A percentile compares a stretch with the other conserved stretches of the same genome.
These are phyloP conservation scores for Colletotrichum sojae DNA, from an alignment of 2,329 filamentous ascomycete genomes.

Conservation along the genomic window DNA sequence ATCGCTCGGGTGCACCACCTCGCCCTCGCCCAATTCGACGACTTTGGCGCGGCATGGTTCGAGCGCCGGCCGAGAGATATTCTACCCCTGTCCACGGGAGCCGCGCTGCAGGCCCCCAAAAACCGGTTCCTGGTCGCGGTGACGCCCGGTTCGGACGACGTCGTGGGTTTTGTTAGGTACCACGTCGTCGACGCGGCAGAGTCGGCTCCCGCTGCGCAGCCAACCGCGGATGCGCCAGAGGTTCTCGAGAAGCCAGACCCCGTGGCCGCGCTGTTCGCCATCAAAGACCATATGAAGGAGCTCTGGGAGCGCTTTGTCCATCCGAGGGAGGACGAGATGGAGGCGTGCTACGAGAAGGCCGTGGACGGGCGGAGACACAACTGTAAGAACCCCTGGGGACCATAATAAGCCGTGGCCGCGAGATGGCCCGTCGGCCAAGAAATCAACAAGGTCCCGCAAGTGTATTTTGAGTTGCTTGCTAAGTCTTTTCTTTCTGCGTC, in stretches of 20 bases:
- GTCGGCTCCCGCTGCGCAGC: neutral
- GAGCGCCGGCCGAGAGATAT: slow-evolving; percentile 35
- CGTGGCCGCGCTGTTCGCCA: slow-evolving; percentile 34
- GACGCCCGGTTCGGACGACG: slow-evolving; percentile 1
- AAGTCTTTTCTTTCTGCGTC: neutral
- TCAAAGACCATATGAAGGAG: slow-evolving; percentile 41
- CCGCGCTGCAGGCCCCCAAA: slow-evolving; percentile 13
- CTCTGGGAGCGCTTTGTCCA: slow-evolving; percentile 44
- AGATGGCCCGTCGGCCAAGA: neutral
- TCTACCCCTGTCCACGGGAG: slow-evolving; percentile 19
- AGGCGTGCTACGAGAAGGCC: slow-evolving; percentile 41
- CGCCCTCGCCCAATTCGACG: slow-evolving; percentile 40
- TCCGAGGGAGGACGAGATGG: slow-evolving; percentile 41
- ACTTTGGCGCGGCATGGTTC: slow-evolving; percentile 44
- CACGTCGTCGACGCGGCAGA: slow-evolving; percentile 29
- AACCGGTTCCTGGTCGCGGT: slow-evolving; percentile 38
- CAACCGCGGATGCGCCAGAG: neutral
- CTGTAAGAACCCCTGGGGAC: slow-evolving; percentile 34
- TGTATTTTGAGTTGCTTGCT: neutral
- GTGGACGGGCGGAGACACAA: slow-evolving; percentile 40
- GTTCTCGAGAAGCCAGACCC: neutral
- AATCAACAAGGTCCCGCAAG: neutral
- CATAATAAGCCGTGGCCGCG: slow-evolving; percentile 1
- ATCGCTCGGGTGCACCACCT: slow-evolving; percentile 42
- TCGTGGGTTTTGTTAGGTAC: slow-evolving; percentile 40